Evolutionary conservation across 352 stramenopile species (phyloP), one percentile per base, ranked within the genome.

Genomic region (Globisporangium rhizosaccharum): DNA sequence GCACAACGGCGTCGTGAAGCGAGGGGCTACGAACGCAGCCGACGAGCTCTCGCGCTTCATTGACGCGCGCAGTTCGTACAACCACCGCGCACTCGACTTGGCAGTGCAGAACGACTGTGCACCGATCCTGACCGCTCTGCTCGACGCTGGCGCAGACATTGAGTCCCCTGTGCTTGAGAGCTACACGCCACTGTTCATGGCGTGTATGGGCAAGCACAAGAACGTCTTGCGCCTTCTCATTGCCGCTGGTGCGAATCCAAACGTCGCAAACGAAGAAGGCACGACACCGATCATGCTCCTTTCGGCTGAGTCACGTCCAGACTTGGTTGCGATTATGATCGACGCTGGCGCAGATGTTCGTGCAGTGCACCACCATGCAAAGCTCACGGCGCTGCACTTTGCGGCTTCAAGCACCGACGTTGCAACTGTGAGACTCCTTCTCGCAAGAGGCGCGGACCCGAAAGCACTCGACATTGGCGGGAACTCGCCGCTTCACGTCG

Each of bases 111-210:
- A 20, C 14, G 41, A 20, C 18, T 39, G 14, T 12, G 33, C 33
- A 0, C 33, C 33, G 33, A 39, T 39, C 33, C 10, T 39, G 33
- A 39, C 33, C 6, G 33, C 33, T 20, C 46, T 51, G 3, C 46
- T 51, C 46, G 46, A 20, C 26, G 46, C 46, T 28, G 46, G 46
- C 23, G 46, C 46, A 10, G 46, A 51, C 46, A 33, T 53, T n/a
- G 41, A 47, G 18, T 7, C 41, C 9, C 18, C 25, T 39, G 28
- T 37, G 11, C 48, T 20, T 14, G 41, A 23, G 41, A 18, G 4
- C 12, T 23, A 23, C 15, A 20, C 41, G 41, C 41, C 41, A 14
- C 12, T 47, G 15, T 18, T 20, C 15, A 47, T 47, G 2, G 41
- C 41, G 18, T 23, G 41, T 14, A 20, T 47, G 14, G 41, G 41